phyloP scores from a whole-genome alignment of 1,284 basidiomycete species.

The Golubevia pallescens region DNA sequence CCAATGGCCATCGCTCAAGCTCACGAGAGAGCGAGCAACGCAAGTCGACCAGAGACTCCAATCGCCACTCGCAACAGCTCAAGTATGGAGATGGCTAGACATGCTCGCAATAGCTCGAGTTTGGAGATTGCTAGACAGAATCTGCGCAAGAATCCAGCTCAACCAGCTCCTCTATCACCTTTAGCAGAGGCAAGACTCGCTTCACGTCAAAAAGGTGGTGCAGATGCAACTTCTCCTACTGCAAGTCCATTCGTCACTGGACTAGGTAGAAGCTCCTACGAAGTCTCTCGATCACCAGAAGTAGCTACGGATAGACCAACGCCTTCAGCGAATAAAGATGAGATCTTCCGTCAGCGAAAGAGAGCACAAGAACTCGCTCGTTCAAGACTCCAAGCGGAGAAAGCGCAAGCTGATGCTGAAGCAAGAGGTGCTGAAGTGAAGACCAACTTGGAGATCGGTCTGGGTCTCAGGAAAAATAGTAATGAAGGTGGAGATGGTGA shows the following conservation, averaged over 20 bases:
- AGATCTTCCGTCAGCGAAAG: background rate
- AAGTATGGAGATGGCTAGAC: too few relatives aligned
- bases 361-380: background rate
- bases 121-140: background rate
- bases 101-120: background rate
- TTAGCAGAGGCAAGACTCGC: background rate
- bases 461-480: background rate
- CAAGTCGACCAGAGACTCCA: background rate
- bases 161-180: background rate
- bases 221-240: background rate
- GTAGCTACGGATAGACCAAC: background rate
- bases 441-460: background rate
- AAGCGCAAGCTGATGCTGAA: background rate
- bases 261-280: background rate
- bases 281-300: background rate
- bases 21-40: background rate
- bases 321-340: background rate
- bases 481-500: background rate
- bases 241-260: background rate
- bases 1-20: background rate
- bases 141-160: background rate
- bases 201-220: background rate
- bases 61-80: background rate
- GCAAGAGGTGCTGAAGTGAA: background rate
- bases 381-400: background rate